Conservation (phyloP, 2,329 filamentous ascomycete genomes). For the Penicillium sp. region DNA sequence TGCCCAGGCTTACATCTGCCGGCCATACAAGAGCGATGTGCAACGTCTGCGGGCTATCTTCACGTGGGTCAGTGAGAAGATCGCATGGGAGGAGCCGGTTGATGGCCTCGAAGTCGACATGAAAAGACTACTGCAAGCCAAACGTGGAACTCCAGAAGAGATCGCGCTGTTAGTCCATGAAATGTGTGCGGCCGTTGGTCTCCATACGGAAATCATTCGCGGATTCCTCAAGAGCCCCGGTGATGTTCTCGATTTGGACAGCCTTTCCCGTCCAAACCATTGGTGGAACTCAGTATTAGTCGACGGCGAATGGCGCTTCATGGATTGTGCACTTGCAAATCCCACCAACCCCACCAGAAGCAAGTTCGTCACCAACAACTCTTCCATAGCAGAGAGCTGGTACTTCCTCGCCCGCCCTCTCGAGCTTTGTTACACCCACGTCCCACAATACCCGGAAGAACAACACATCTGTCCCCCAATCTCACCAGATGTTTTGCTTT, state of each 20-base stretch:
- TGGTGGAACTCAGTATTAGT: constrained; percentile 97
- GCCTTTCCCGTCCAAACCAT: constrained; percentile 86
- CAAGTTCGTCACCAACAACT: constrained; percentile 73
- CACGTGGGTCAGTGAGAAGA: constrained; percentile 94
- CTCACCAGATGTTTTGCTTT: constrained; percentile 80
- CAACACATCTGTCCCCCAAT: constrained; percentile 92
- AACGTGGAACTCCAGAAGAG: constrained; percentile 83
- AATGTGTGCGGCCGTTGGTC: constrained; percentile 88
- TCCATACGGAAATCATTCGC: constrained; percentile 82
- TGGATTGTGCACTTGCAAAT: constrained; percentile 89
- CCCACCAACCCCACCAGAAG: constrained; percentile 82
- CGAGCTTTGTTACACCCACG: constrained; percentile 93
- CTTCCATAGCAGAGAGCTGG: constrained; percentile 76
- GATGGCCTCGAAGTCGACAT: constrained; percentile 78
- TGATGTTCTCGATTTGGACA: constrained; percentile 76
- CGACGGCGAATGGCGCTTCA: constrained; percentile 93
- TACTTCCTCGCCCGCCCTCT: constrained; percentile 90
- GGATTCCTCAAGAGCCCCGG: constrained; percentile 91
- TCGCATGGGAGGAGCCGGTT: constrained; percentile 93
- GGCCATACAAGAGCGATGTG: constrained; percentile 91
- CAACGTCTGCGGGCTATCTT: constrained; percentile 93
- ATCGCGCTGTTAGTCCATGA: constrained; percentile 85
- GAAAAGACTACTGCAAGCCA: constrained; percentile 78
- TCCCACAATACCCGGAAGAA: constrained; percentile 82
- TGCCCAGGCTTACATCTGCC: constrained; percentile 88